Percentiles rank a stretch among this genome's conserved stretches.
These are phyloP conservation scores for Cryptosporidium ryanae DNA, from an alignment of 169 alveolate genomes.

Conservation along the genomic window DNA sequence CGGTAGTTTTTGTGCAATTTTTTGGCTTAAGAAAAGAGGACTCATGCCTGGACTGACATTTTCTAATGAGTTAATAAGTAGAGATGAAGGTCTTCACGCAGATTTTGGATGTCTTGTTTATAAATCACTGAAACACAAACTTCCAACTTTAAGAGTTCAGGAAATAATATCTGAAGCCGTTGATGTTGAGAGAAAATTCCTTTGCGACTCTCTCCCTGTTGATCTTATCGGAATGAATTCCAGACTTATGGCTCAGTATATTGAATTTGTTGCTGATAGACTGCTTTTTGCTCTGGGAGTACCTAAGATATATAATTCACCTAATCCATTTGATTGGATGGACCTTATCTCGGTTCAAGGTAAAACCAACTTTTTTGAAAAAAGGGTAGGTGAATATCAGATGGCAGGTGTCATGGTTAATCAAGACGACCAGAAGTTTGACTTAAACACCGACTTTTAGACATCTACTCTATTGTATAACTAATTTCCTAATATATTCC, in stretches of 20 bases:
- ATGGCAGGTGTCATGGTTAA: constrained; percentile 95
- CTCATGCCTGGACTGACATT: constrained; percentile 96
- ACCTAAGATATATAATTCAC: constrained; percentile 90
- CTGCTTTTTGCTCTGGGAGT: constrained; percentile 93
- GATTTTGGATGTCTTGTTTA: constrained; percentile 97
- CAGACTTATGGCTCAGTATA: constrained; percentile 93
- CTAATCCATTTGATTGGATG: constrained; percentile 99
- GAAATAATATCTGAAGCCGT: constrained; percentile 96
- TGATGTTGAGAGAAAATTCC: constrained; percentile 94
- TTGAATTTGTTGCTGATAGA: constrained; percentile 98
- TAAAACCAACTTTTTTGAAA: constrained; percentile 98
- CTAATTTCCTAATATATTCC: neutral
- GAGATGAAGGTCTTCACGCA: constrained; percentile 99
- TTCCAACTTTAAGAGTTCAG: constrained; percentile 91
- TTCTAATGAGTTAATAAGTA: constrained; percentile 95
- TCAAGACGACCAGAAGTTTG: constrained; percentile 82
- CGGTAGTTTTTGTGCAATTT: constrained; percentile 98
- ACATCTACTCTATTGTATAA: neutral
- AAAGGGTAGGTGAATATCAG: constrained; percentile 98
- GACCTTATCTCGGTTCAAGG: constrained; percentile 98
- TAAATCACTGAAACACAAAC: constrained; percentile 89
- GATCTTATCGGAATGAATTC: constrained; percentile 99
- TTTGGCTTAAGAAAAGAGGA: constrained; percentile 98
- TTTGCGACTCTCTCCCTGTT: constrained; percentile 96
- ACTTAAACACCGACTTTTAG: constrained; percentile 81